phyloP scores from a whole-genome alignment of 257 asterid genomes.

The Solanum clarkiae region DNA sequence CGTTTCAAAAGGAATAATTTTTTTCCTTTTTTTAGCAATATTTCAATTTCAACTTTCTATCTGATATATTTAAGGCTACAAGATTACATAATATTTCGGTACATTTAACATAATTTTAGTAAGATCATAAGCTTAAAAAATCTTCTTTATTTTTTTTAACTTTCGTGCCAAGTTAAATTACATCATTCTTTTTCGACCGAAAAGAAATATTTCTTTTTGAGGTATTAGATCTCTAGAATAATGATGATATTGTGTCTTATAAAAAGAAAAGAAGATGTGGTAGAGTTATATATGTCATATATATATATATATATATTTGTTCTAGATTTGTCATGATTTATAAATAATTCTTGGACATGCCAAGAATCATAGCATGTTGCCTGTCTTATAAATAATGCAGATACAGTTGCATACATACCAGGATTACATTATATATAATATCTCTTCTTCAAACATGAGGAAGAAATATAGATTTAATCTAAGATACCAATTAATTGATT shows the following conservation, averaged over 20 bases:
- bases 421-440: not conserved
- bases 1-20: no score
- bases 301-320: not conserved
- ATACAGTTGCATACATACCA: not conserved
- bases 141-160: no score
- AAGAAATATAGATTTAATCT: not conserved
- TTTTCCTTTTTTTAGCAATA: no score
- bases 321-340: not conserved
- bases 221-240: not conserved
- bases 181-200: no score
- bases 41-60: no score
- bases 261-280: not conserved
- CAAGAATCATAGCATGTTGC: not conserved
- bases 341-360: not conserved
- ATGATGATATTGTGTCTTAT: not conserved
- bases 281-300: not conserved
- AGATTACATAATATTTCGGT: no score
- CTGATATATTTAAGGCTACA: no score
- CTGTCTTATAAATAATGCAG: not conserved
- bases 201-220: not conserved
- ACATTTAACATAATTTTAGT: no score
- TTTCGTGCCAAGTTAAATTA: no score
- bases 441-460: not conserved
- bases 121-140: no score
- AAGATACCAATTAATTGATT: not conserved